Conservation (phyloP, 192 early-diverging fungal species). For the Podila epicladia region DNA sequence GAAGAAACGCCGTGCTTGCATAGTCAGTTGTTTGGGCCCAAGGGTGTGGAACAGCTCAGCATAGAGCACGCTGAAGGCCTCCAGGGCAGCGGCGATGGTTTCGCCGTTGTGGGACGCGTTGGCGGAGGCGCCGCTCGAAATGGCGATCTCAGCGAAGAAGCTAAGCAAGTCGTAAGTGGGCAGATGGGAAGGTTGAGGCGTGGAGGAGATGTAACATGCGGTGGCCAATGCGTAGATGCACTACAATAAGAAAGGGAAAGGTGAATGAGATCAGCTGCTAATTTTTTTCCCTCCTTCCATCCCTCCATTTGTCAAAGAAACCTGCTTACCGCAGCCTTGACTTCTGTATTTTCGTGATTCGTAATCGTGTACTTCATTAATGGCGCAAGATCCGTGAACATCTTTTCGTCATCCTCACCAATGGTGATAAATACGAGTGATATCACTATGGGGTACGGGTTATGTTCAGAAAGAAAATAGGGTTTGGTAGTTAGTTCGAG, state of each 20-base stretch:
- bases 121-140: conserved; percentile 30
- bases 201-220: conserved; percentile 51
- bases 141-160: conserved; percentile 51
- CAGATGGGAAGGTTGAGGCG: conserved; percentile 41
- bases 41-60: conserved; percentile 37
- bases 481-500: neutral
- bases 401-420: conserved; percentile 59
- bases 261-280: neutral
- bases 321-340: conserved; percentile 56
- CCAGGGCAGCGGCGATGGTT: conserved; percentile 38
- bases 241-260: conserved; percentile 9
- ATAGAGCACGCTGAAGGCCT: conserved; percentile 48
- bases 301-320: neutral
- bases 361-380: conserved; percentile 56
- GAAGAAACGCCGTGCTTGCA: conserved; percentile 49
- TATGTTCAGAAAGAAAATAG: neutral
- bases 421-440: conserved; percentile 60
- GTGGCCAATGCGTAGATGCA: conserved; percentile 46
- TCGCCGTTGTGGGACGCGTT: conserved; percentile 44
- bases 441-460: conserved; percentile 41
- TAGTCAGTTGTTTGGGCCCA: conserved; percentile 35
- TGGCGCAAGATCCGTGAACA: conserved; percentile 56
- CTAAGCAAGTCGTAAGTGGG: conserved; percentile 47
- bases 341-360: conserved; percentile 53
- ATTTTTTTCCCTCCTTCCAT: neutral